phyloP scores from a whole-genome alignment of 2,329 filamentous ascomycete species.

The Phyllosticta citribraziliensis region DNA sequence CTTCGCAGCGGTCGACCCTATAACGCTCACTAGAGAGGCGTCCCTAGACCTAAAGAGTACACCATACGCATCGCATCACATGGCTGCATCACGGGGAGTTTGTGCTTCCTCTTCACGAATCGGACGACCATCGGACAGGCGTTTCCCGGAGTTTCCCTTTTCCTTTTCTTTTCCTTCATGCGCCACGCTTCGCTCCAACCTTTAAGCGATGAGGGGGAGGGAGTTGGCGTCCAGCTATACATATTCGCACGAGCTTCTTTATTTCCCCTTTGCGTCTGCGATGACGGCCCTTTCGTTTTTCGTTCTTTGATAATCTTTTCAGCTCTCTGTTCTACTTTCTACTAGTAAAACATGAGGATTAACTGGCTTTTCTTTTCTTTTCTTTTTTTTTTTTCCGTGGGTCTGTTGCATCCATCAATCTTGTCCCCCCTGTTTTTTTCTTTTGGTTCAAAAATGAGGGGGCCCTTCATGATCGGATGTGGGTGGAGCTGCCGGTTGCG shows the following conservation, averaged over 20 bases:
- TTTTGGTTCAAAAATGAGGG: neutral
- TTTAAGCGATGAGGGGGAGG: neutral
- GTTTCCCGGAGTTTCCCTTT: neutral
- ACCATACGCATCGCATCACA: neutral
- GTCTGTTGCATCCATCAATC: neutral
- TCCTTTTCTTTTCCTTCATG: neutral
- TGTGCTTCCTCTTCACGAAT: neutral
- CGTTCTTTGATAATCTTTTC: neutral
- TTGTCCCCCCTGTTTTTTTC: neutral
- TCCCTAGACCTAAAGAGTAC: neutral
- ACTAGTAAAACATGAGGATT: neutral
- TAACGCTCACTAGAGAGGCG: neutral
- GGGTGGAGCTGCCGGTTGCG: neutral
- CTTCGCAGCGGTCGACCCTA: conserved; percentile 2
- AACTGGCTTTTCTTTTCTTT: neutral
- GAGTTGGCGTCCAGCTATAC: neutral
- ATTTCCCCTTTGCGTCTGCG: neutral
- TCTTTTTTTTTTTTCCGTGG: neutral
- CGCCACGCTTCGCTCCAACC: neutral
- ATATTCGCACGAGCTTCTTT: conserved; percentile 6
- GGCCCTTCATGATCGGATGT: neutral
- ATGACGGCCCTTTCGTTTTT: neutral
- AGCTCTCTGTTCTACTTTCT: neutral
- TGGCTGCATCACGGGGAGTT: neutral
- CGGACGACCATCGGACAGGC: conserved; percentile 2